Conservation (phyloP, 208 protist species). For the Trichomonas tenax region DNA sequence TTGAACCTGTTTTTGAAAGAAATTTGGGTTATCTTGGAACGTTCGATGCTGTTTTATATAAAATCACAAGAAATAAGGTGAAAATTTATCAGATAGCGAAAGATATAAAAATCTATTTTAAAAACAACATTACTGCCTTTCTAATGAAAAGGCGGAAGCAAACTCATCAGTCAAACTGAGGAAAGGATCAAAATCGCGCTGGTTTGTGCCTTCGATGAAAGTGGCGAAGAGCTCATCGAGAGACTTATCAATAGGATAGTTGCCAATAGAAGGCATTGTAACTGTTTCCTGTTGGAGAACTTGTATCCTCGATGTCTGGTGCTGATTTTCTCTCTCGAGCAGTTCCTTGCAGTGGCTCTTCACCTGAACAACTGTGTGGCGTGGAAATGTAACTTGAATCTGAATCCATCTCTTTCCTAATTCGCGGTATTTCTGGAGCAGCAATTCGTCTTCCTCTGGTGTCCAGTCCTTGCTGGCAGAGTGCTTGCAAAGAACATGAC, state of each 20-base stretch:
- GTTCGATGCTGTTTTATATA: too few relatives aligned
- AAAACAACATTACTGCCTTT: background rate
- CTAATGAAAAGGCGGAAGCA: background rate
- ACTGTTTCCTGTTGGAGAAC: background rate
- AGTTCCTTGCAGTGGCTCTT: background rate
- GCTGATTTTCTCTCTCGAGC: background rate
- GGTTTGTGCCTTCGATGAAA: background rate
- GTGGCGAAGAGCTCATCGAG: background rate
- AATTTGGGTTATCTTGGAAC: too few relatives aligned
- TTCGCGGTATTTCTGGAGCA: background rate
- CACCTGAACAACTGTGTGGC: background rate
- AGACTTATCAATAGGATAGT: background rate
- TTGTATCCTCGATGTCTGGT: background rate
- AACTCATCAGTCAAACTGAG: background rate
- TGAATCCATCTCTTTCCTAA: background rate
- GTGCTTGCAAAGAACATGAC: background rate
- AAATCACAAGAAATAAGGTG: too few relatives aligned
- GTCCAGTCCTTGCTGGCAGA: background rate
- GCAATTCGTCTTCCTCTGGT: background rate
- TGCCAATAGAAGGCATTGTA: background rate
- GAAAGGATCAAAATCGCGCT: background rate
- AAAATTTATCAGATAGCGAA: background rate
- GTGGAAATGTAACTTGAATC: background rate
- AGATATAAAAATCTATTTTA: background rate
- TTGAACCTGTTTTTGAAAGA: too few relatives aligned